These are phyloP conservation scores for Lycium barbarum DNA, from an alignment of 257 asterid genomes.

Conservation along the genomic window DNA sequence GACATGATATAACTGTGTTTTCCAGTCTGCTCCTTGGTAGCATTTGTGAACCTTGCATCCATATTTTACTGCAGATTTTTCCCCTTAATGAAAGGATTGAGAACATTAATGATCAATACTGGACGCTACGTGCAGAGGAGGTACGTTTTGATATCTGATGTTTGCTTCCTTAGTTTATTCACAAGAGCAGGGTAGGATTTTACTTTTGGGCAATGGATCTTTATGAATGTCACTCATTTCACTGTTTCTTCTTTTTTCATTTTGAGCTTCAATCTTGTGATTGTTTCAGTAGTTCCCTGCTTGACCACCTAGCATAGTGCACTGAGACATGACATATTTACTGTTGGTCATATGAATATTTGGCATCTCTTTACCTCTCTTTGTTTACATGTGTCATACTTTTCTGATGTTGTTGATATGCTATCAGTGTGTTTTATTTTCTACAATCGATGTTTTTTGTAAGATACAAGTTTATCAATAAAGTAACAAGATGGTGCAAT, in stretches of 20 bases:
- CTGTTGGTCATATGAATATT: neutral
- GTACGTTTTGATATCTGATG: constrained; percentile 41
- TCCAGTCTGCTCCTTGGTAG: constrained; percentile 13
- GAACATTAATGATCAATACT: constrained; percentile 85
- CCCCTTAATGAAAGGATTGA: constrained; percentile 79
- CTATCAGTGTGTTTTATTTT: neutral
- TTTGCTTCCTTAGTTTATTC: constrained; percentile 25
- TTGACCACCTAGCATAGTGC: constrained; percentile 11
- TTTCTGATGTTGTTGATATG: neutral
- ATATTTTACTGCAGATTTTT: constrained; percentile 60
- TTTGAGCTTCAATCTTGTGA: neutral
- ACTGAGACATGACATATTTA: neutral
- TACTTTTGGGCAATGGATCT: neutral
- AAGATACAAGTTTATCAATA: neutral
- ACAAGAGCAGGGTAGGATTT: neutral
- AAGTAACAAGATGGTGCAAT: neutral
- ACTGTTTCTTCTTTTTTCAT: neutral
- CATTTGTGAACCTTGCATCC: constrained; percentile 29
- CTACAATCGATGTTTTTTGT: neutral
- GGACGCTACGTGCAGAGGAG: constrained; percentile 94
- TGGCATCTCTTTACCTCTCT: neutral
- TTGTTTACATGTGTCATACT: neutral
- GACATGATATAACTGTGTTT: constrained; percentile 1
- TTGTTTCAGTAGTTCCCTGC: neutral
- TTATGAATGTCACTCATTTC: neutral